A percentile compares a stretch with the other conserved stretches of the same genome.
Evolutionary conservation across 257 asterid genomes (phyloP).

Genomic region (Leptodermis oblonga): DNA sequence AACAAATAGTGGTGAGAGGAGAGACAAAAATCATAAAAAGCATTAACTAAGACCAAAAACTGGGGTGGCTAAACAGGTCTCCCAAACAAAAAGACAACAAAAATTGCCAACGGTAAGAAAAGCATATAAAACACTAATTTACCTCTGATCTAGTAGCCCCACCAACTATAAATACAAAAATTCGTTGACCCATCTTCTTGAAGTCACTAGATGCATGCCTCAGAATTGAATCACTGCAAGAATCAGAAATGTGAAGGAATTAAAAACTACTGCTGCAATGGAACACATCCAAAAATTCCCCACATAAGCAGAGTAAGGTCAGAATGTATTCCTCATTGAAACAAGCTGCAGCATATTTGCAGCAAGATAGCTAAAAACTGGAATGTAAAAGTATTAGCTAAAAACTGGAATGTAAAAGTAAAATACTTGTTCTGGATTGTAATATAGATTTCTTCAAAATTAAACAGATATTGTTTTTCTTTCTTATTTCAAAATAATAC

Average conservation of each 20-base stretch:
- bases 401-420: background rate
- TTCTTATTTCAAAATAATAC: background rate
- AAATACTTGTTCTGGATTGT: background rate
- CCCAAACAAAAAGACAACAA: background rate
- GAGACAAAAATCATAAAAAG: background rate
- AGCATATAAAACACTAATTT: constrained; percentile 9
- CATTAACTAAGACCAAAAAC: constrained; percentile 4
- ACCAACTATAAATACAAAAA: constrained; percentile 93
- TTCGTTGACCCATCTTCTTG: constrained; percentile 95
- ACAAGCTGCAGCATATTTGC: background rate
- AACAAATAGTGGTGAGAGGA: background rate
- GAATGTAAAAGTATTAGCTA: background rate
- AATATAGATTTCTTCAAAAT: background rate
- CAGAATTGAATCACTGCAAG: constrained; percentile 77
- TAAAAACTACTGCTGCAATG: background rate
- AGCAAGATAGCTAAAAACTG: background rate
- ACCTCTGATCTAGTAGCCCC: constrained; percentile 99
- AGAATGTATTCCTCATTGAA: background rate
- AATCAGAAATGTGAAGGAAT: constrained; percentile 19
- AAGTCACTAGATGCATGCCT: constrained; percentile 94
- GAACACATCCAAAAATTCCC: background rate
- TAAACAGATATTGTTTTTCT: background rate
- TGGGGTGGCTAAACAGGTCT: background rate
- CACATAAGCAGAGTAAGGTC: background rate
- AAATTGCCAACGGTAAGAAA: too few relatives aligned